A percentile compares a stretch with the other conserved stretches of the same genome.
Evolutionary conservation across 805 yeast genomes (phyloP).

Genomic region (Candida argentea): DNA sequence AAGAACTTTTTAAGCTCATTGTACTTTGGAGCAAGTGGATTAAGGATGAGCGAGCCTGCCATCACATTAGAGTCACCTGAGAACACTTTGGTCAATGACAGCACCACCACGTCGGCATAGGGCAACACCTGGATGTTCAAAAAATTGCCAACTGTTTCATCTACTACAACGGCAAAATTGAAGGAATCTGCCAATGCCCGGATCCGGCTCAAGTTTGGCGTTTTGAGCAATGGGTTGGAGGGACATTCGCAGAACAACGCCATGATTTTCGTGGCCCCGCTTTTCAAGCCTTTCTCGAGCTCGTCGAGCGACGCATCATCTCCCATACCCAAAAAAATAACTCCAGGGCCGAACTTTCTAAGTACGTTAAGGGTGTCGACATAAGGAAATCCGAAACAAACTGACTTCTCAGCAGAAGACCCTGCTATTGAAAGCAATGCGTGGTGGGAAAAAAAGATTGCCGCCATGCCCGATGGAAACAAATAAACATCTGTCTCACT

Average conservation of each 20-base stretch:
- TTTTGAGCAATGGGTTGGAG: slow-evolving; percentile 81
- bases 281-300: slow-evolving; percentile 48
- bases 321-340: slow-evolving; percentile 76
- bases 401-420: slow-evolving; percentile 49
- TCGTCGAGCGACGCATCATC: slow-evolving; percentile 60
- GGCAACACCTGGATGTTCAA: slow-evolving; percentile 73
- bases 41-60: slow-evolving; percentile 84
- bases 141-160: slow-evolving; percentile 91
- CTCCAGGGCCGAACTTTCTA: slow-evolving; percentile 87
- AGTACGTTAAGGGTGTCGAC: slow-evolving; percentile 84
- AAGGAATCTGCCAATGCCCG: slow-evolving; percentile 56
- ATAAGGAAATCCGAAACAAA: slow-evolving; percentile 94
- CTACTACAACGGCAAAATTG: slow-evolving; percentile 74
- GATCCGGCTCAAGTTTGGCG: slow-evolving; percentile 66
- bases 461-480: slow-evolving; percentile 88
- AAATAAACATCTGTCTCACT: slow-evolving; percentile 66
- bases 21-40: slow-evolving; percentile 51
- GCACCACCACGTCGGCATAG: slow-evolving; percentile 76
- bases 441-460: slow-evolving; percentile 76
- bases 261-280: slow-evolving; percentile 48
- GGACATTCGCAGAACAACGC: slow-evolving; percentile 91
- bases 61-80: slow-evolving; percentile 92
- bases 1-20: slow-evolving; percentile 38
- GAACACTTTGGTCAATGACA: slow-evolving; percentile 85
- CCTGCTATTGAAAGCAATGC: slow-evolving; percentile 26